Percentiles rank a stretch among this genome's conserved stretches.
Conservation (phyloP, 148 eudicot species). For the Pharnaceum exiguum region DNA sequence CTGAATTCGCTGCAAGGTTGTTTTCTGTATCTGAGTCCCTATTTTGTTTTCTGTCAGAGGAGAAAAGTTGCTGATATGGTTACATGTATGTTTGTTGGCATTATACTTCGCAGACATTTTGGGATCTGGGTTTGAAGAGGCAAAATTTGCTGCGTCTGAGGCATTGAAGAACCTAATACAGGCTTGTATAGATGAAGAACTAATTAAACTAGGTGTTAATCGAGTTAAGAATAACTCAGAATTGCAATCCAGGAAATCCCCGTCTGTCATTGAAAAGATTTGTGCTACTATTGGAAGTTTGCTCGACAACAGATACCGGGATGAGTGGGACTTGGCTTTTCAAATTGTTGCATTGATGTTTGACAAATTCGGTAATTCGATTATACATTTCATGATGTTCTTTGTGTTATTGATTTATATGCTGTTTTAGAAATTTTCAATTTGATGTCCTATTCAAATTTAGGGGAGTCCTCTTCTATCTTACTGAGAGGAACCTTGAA, state of each 20-base stretch:
- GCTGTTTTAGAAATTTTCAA: too few species aligned
- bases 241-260: constrained; percentile 39
- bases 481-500: constrained; percentile 51
- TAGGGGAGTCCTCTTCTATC: constrained; percentile 59
- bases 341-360: constrained; percentile 76
- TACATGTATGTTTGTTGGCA: constrained; percentile 11
- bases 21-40: neutral
- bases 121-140: constrained; percentile 79
- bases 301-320: constrained; percentile 63
- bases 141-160: constrained; percentile 66
- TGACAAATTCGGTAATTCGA: constrained; percentile 87
- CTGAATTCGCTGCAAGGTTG: constrained; percentile 73
- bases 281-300: constrained; percentile 75
- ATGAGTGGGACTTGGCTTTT: constrained; percentile 80
- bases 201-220: constrained; percentile 65
- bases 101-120: constrained; percentile 53
- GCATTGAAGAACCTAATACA: constrained; percentile 66
- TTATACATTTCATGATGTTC: too few species aligned
- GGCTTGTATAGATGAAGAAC: constrained; percentile 69
- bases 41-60: neutral
- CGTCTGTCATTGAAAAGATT: constrained; percentile 67
- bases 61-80: neutral
- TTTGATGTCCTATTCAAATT: constrained; percentile 1
- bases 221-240: constrained; percentile 26
- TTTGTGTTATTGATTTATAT: too few species aligned